phyloP scores from a whole-genome alignment of 2,329 filamentous ascomycete species.

The Alternaria triticina region DNA sequence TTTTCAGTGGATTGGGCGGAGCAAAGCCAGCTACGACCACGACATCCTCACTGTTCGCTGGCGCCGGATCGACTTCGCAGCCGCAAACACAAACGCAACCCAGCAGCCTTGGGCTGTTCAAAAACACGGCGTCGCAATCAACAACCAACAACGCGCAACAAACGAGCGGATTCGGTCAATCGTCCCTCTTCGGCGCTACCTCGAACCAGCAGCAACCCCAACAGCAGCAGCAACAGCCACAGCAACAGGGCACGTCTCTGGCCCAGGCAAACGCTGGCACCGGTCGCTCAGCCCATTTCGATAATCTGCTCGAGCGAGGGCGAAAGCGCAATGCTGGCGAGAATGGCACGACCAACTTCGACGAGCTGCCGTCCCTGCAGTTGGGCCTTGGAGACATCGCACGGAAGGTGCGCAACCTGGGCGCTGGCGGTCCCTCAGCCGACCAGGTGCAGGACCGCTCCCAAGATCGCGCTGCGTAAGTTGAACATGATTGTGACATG shows the following conservation, averaged over 20 bases:
- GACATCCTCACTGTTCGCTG: slow-evolving; percentile 33
- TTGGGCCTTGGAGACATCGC: slow-evolving; percentile 89
- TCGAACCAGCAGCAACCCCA: slow-evolving; percentile 36
- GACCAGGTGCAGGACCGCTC: slow-evolving; percentile 53
- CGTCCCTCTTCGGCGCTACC: slow-evolving; percentile 34
- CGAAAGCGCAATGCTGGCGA: slow-evolving; percentile 73
- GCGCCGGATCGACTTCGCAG: slow-evolving; percentile 30
- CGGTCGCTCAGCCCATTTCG: slow-evolving; percentile 66
- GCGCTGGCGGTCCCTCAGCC: slow-evolving; percentile 71
- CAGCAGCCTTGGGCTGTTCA: slow-evolving; percentile 29
- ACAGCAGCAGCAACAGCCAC: slow-evolving; percentile 22
- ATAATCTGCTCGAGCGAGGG: slow-evolving; percentile 67
- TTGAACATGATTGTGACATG: not conserved
- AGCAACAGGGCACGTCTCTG: slow-evolving; percentile 39
- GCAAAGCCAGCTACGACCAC: slow-evolving; percentile 46
- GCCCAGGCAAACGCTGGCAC: slow-evolving; percentile 41
- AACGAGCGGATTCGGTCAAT: slow-evolving; percentile 35
- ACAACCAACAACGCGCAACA: slow-evolving; percentile 35
- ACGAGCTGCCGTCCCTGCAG: slow-evolving; percentile 87
- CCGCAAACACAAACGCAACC: slow-evolving; percentile 35
- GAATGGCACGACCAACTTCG: slow-evolving; percentile 63
- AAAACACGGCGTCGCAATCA: slow-evolving; percentile 37
- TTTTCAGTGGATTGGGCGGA: slow-evolving; percentile 37
- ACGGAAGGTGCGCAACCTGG: slow-evolving; percentile 76
- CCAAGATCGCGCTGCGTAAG: slow-evolving; percentile 60